Base-by-base conservation (phyloP, 345 rosid genomes). In the Populus alba region DNA sequence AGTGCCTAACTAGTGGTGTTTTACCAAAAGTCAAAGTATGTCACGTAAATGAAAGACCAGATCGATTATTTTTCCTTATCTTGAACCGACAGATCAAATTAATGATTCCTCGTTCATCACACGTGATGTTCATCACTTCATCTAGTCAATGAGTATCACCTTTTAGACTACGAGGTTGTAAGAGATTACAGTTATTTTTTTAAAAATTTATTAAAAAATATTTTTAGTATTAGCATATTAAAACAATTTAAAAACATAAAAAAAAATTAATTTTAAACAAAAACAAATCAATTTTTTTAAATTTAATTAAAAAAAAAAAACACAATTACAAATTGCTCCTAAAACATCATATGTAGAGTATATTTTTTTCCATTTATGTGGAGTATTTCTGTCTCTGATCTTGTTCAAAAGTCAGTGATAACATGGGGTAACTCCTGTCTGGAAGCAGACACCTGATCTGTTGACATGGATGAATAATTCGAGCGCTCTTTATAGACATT, bases 391-490 rank as follows among this genome's bases (percentile, higher is more conserved):
- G 62, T 29, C 61, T 47, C 6, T 72, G 41, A 41, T 41, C 17
- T 23, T 43, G 18, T 45, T 25, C 17, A 66, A 12, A 57, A 55
- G 39, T 66, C 45, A 55, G 65, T 15, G 33, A 41, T 1, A 10
- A 22, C 7, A 8, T 20, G 8, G 16, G 75, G 29, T 31, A 47
- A 49, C 18, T 65, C 63, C 15, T 63, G 80, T 53, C 76, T 23
- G 27, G 65, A 16, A n/a, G 72, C 31, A 47, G 70, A 57, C 70
- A 74, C 53, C 55, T 27, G 41, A 65, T 55, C 5, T 16, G 78
- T 23, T 49, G 73, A 83, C 83, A 73, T 3, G 39, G 53, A 23
- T 47, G 65, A 76, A 73, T 27, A 33, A 73, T 71, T 78, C 73
- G 71, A 23, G 75, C 75, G 59, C 29, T 35, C 2, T 38, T 73